phyloP scores from a whole-genome alignment of 306 rosid species.

The Vigna hirtella region DNA sequence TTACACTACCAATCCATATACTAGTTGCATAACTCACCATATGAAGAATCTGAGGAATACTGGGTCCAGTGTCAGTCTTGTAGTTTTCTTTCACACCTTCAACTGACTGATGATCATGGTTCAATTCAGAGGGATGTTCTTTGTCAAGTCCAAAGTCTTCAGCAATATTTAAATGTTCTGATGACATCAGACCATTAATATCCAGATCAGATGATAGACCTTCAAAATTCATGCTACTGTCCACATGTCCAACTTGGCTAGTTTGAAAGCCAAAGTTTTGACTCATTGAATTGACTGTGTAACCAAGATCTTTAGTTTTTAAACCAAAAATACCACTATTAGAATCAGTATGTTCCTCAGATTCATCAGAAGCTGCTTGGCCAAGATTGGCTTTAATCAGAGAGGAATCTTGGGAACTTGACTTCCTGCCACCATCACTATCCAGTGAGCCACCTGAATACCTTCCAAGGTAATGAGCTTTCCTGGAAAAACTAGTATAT shows the following conservation, averaged over 20 bases:
- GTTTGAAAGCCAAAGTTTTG: conserved; percentile 64
- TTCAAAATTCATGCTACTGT: conserved; percentile 63
- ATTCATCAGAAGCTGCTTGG: conserved; percentile 72
- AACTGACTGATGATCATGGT: conserved; percentile 54
- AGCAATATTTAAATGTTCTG: conserved; percentile 57
- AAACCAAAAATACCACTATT: conserved; percentile 54
- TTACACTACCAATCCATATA: conserved; percentile 18
- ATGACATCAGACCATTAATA: conserved; percentile 60
- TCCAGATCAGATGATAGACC: conserved; percentile 59
- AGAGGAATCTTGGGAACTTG: conserved; percentile 87
- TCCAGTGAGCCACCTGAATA: conserved; percentile 91
- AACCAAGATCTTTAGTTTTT: conserved; percentile 58
- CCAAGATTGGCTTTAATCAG: conserved; percentile 57
- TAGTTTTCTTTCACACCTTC: conserved; percentile 55
- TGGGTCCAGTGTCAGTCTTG: conserved; percentile 65
- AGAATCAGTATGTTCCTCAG: conserved; percentile 63
- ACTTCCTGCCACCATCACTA: conserved; percentile 83
- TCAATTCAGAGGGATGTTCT: conserved; percentile 62
- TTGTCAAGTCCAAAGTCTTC: conserved; percentile 59
- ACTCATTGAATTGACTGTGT: conserved; percentile 47
- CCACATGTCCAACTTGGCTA: conserved; percentile 58
- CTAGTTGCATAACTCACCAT: conserved; percentile 62
- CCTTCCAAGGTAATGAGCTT: conserved; percentile 72
- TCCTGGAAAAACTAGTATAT: conserved; percentile 73
- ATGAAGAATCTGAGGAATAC: conserved; percentile 96